Conservation (phyloP, 768 basidiomycete species). For the Ramaria rubella region DNA sequence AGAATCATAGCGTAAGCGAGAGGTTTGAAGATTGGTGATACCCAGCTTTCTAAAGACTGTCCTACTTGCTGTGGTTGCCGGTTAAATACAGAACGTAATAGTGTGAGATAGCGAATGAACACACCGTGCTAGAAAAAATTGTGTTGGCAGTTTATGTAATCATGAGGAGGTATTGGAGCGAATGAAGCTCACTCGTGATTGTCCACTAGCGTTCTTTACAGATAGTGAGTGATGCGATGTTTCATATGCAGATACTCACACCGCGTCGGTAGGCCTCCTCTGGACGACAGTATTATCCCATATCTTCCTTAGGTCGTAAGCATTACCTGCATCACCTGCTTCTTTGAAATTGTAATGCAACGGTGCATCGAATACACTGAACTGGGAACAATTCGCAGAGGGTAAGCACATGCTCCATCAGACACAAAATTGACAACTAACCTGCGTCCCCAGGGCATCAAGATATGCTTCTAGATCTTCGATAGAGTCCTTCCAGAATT, state of each 20-base stretch:
- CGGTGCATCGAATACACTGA: conserved; percentile 89
- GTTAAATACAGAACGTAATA: background rate
- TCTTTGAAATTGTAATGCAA: conserved; percentile 77
- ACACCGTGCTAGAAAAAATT: background rate
- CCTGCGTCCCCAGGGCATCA: conserved; percentile 59
- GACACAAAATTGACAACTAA: conserved; percentile 23
- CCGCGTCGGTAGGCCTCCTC: conserved; percentile 67
- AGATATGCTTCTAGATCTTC: conserved; percentile 53
- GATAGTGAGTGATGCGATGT: background rate
- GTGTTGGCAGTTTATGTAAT: no score
- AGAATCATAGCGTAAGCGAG: conserved; percentile 81
- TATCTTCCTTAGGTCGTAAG: conserved; percentile 72
- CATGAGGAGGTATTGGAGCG: no score
- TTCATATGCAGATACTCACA: conserved; percentile 22
- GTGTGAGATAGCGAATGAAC: background rate
- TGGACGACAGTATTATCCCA: conserved; percentile 66
- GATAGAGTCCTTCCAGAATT: conserved; percentile 35
- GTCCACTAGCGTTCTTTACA: conserved; percentile 62
- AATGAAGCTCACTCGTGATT: conserved; percentile 77
- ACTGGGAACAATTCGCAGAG: conserved; percentile 33
- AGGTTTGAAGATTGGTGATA: conserved; percentile 54
- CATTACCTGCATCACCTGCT: conserved; percentile 60
- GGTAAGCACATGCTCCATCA: background rate
- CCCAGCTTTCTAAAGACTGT: conserved; percentile 79
- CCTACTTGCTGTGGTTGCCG: conserved; percentile 46